These are phyloP conservation scores for Fonsecaea multimorphosa DNA, from an alignment of 2,329 filamentous ascomycete species.

Conservation along the genomic window DNA sequence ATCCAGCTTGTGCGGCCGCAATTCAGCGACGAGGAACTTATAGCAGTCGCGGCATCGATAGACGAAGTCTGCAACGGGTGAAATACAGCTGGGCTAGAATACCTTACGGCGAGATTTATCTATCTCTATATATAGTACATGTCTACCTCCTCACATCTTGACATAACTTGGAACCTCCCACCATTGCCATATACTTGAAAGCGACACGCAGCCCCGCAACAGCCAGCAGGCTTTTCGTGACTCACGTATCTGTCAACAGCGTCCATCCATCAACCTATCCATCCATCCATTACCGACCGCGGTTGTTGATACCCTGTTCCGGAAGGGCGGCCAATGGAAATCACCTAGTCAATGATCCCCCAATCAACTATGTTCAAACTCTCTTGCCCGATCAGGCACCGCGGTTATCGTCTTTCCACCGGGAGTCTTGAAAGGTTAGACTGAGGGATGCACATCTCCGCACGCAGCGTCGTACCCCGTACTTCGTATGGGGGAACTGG, in stretches of 20 bases:
- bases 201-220: no score
- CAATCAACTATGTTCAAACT: slow-evolving; percentile 1
- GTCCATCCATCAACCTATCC: no score
- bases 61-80: slow-evolving; percentile 25
- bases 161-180: no score
- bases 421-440: background rate
- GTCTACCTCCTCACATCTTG: no score
- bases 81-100: no score
- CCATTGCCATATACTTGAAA: no score
- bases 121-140: no score
- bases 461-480: slow-evolving; percentile 9
- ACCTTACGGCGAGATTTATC: no score
- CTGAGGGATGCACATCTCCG: slow-evolving; percentile 19
- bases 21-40: slow-evolving; percentile 61
- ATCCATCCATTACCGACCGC: no score
- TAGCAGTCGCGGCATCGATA: slow-evolving; percentile 25
- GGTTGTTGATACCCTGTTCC: background rate
- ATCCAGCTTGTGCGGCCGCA: slow-evolving; percentile 61
- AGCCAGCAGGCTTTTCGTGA: no score
- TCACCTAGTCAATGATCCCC: background rate
- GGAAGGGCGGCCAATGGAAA: background rate
- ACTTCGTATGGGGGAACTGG: slow-evolving; percentile 3
- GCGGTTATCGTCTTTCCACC: background rate
- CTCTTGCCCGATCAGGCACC: slow-evolving; percentile 15
- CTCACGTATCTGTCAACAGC: no score